Evolutionary conservation across 306 rosid species (phyloP), one percentile per base, ranked within the genome.

Genomic region (Pyrus pyrifolia): DNA sequence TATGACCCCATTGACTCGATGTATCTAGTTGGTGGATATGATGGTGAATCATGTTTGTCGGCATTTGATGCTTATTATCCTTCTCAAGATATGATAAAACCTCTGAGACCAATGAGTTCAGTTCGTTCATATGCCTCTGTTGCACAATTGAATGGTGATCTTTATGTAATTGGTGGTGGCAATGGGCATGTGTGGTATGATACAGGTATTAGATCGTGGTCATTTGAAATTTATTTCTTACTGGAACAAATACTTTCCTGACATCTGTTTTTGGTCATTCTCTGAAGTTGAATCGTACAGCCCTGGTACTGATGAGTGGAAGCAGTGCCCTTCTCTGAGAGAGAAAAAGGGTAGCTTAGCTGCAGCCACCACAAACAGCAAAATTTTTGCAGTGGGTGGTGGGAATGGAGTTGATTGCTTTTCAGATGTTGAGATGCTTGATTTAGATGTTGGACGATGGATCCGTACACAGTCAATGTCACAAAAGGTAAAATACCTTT

Each of bases 211-310:
- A 42, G 35, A 49, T 75, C 68, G 53, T 71, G 65, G 75, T 66
- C 61, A 49, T 78, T 79, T 71, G 58, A 33, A 53, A 58, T 31
- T 73, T 78, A 14, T 67, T 51, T 77, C 73, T 58, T 31, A 45
- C 31, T 64, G 33, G 33, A 63, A 44, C 60, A 29, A 68, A 68
- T n/a, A 5, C 62, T 60, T 76, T 75, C 38, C 55, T 75, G 60
- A 85, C 52, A 7, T 12, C 23, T 33, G 31, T 72, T 69, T 45
- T 35, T 73, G 76, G 79, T 79, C 55, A 46, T 40, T 79, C 14
- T 82, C 4, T 83, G 82, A 75, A 95, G 99, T 92, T 73, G 97
- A 91, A 80, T 92, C 93, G 5, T 92, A 88, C 80, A 79, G 77
- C 75, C 89, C 84, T 22, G 61, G 66, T 74, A 60, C 40, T 58